These are phyloP conservation scores for Chlamydomonas incerta DNA, from an alignment of 139 green algal species.

Conservation along the genomic window DNA sequence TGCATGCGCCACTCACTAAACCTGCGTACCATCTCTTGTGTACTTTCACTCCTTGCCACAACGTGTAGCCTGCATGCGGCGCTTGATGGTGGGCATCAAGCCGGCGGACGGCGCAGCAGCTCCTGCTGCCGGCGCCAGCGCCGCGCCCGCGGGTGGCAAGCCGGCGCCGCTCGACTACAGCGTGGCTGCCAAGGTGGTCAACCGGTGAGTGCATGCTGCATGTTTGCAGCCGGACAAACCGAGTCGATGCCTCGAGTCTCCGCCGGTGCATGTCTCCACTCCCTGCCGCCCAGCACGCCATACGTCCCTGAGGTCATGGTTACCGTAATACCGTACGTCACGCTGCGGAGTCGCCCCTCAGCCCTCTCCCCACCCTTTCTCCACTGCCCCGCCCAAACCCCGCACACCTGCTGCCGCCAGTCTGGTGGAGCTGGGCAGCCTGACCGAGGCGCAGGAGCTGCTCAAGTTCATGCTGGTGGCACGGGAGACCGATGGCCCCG, in stretches of 20 bases:
- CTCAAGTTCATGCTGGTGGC: constrained; percentile 36
- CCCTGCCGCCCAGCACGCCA: too few relatives aligned
- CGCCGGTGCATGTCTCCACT: too few relatives aligned
- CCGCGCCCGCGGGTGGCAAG: neutral
- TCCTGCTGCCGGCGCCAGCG: neutral
- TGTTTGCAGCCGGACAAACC: too few relatives aligned
- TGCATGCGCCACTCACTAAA: too few relatives aligned
- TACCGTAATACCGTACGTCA: too few relatives aligned
- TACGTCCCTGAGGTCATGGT: too few relatives aligned
- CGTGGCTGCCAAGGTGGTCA: constrained; percentile 3
- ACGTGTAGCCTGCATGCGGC: neutral
- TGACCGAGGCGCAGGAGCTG: constrained; percentile 25
- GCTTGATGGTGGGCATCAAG: neutral
- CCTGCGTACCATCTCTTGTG: too few relatives aligned
- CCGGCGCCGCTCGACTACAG: constrained; percentile 19
- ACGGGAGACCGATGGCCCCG: neutral
- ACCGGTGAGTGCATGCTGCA: constrained; percentile 32
- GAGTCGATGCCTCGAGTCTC: too few relatives aligned
- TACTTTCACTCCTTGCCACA: too few relatives aligned
- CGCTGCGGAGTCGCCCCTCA: too few relatives aligned
- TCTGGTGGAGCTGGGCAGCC: constrained; percentile 11
- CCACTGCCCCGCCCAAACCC: too few relatives aligned
- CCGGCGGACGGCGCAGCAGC: neutral
- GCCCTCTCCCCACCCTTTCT: too few relatives aligned
- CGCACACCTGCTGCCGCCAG: constrained; percentile 4